Percentiles rank a stretch among this genome's conserved stretches.
Evolutionary conservation across 2,329 filamentous ascomycete genomes (phyloP).

Genomic region (Myrmaecium sp.): DNA sequence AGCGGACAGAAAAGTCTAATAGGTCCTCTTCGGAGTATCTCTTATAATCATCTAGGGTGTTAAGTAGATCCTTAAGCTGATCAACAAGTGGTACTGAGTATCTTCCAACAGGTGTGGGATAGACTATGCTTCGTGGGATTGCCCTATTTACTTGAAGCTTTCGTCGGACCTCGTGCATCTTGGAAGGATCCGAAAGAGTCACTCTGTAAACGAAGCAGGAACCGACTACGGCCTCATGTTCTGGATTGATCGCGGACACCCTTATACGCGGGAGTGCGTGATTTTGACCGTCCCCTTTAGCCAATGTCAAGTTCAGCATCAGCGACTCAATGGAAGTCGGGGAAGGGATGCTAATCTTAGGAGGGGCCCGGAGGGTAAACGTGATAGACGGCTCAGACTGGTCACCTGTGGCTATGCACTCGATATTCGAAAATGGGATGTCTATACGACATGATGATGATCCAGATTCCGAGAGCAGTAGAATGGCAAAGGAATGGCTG

Average conservation of each 20-base stretch:
- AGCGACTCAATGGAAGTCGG: constrained; percentile 9
- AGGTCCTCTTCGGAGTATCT: no score
- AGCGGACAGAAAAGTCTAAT: no score
- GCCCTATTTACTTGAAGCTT: no score
- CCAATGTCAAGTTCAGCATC: constrained; percentile 3
- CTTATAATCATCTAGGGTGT: no score
- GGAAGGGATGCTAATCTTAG: constrained; percentile 14
- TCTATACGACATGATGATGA: constrained; percentile 21
- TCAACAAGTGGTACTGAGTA: no score
- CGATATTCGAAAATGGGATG: constrained; percentile 25
- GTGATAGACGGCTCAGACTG: constrained; percentile 16
- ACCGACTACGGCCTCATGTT: constrained; percentile 23
- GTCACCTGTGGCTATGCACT: constrained; percentile 18
- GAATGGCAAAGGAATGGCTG: constrained; percentile 13
- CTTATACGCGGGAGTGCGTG: constrained; percentile 10
- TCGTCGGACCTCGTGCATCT: constrained; percentile 9
- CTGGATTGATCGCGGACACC: constrained; percentile 18
- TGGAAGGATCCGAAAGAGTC: constrained; percentile 11
- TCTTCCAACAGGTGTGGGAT: no score
- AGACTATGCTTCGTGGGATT: no score
- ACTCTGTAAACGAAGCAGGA: constrained; percentile 35
- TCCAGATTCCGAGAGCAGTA: constrained; percentile 9
- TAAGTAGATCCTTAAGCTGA: no score
- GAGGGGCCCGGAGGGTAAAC: constrained; percentile 21
- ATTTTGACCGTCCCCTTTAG: constrained; percentile 4